Percentiles rank a stretch among this genome's conserved stretches.
Evolutionary conservation across 1,284 basidiomycete species (phyloP).

Genomic region (Marasmius oreades): DNA sequence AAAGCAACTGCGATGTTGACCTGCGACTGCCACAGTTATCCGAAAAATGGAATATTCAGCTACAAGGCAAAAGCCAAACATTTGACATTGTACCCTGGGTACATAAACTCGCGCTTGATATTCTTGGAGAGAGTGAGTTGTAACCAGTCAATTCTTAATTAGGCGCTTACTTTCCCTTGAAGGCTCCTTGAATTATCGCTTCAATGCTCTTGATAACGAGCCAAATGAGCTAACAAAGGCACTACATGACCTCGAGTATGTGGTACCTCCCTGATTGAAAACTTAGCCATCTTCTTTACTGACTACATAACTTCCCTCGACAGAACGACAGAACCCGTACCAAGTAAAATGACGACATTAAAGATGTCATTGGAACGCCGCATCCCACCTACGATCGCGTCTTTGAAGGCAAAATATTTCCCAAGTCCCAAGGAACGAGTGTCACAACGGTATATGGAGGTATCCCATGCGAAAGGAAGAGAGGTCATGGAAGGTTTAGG

Average conservation of each 20-base stretch:
- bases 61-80: not conserved
- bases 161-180: no score
- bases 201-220: constrained; percentile 2
- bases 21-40: not conserved
- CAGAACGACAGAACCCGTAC: no score
- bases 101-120: not conserved
- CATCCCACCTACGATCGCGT: no score
- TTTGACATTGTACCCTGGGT: not conserved
- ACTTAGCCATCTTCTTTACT: not conserved
- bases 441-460: no score
- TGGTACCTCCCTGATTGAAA: not conserved
- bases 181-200: constrained; percentile 3
- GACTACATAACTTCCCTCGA: no score
- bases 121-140: not conserved
- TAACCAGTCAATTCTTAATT: no score
- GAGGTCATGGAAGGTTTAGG: not conserved
- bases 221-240: not conserved
- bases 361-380: no score
- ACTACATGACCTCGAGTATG: not conserved
- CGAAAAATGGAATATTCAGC: not conserved
- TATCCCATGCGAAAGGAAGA: not conserved
- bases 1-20: no score
- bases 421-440: no score
- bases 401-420: no score
- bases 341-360: no score